These are phyloP conservation scores for Microthlaspi erraticum DNA, from an alignment of 345 rosid species.

Conservation along the genomic window DNA sequence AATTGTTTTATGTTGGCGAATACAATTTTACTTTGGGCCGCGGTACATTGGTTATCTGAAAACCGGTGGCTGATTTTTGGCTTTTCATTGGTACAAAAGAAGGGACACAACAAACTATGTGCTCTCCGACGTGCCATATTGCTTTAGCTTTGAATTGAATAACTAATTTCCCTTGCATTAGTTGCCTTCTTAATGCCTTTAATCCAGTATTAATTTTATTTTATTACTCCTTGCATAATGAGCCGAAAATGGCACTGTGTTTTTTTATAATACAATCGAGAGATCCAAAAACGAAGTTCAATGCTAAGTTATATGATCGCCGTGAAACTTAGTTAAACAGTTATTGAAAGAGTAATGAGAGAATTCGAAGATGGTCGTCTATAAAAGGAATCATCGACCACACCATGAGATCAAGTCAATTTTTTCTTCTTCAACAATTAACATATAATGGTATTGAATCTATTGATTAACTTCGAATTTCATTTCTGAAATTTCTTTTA, in stretches of 20 bases:
- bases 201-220: neutral
- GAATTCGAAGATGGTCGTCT: neutral
- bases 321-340: too few species aligned
- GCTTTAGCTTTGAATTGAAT: slow-evolving; percentile 21
- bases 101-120: slow-evolving; percentile 34
- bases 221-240: slow-evolving; percentile 11
- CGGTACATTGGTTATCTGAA: slow-evolving; percentile 37
- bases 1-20: neutral
- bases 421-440: too few species aligned
- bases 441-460: too few species aligned
- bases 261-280: neutral
- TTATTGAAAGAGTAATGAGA: neutral
- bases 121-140: slow-evolving; percentile 36
- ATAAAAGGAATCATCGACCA: neutral
- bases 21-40: slow-evolving; percentile 23
- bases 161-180: neutral
- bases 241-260: neutral
- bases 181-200: slow-evolving; percentile 18
- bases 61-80: slow-evolving; percentile 48
- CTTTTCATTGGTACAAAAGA: slow-evolving; percentile 6
- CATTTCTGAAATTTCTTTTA: neutral
- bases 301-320: neutral
- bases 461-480: neutral
- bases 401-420: neutral
- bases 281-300: neutral